Evolutionary conservation across 2,329 filamentous ascomycete species (phyloP).

Genomic region (Chaetomium strumarium): DNA sequence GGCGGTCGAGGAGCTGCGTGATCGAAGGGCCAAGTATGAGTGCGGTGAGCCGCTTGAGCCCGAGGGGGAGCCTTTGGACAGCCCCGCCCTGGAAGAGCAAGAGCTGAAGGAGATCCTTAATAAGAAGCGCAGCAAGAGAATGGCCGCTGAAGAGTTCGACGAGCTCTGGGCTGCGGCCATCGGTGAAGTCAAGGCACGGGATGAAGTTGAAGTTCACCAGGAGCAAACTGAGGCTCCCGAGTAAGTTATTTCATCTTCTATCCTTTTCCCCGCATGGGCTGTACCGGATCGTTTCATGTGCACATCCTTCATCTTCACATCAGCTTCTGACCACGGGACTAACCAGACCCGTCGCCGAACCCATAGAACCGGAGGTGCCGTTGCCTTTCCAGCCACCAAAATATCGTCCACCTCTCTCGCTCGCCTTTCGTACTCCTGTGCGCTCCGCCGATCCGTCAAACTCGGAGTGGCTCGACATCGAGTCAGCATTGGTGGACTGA

Average conservation of each 20-base stretch:
- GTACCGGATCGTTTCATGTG: background rate
- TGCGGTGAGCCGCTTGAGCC: conserved; percentile 68
- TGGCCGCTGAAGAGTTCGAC: conserved; percentile 85
- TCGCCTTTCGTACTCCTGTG: conserved; percentile 79
- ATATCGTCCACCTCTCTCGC: conserved; percentile 87
- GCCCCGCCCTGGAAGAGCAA: conserved; percentile 57
- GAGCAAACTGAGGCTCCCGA: conserved; percentile 29
- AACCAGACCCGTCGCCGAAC: conserved; percentile 73
- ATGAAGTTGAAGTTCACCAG: conserved; percentile 51
- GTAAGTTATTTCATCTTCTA: conserved; percentile 44
- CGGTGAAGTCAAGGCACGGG: conserved; percentile 60
- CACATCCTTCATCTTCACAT: conserved; percentile 6
- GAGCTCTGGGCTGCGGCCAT: conserved; percentile 74
- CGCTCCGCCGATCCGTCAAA: conserved; percentile 70
- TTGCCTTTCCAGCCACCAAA: conserved; percentile 53
- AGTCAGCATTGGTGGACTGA: conserved; percentile 69
- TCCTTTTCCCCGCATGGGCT: background rate
- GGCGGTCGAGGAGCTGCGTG: conserved; percentile 78
- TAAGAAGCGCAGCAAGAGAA: conserved; percentile 71
- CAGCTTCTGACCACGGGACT: conserved; percentile 51
- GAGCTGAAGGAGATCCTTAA: conserved; percentile 73
- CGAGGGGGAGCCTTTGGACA: conserved; percentile 52
- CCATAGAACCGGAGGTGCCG: conserved; percentile 66
- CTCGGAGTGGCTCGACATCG: conserved; percentile 81
- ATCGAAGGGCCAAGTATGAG: conserved; percentile 82